Percentiles rank a stretch among this genome's conserved stretches.
phyloP scores from a whole-genome alignment of 352 stramenopile species.

The Globisporangium irregulare region DNA sequence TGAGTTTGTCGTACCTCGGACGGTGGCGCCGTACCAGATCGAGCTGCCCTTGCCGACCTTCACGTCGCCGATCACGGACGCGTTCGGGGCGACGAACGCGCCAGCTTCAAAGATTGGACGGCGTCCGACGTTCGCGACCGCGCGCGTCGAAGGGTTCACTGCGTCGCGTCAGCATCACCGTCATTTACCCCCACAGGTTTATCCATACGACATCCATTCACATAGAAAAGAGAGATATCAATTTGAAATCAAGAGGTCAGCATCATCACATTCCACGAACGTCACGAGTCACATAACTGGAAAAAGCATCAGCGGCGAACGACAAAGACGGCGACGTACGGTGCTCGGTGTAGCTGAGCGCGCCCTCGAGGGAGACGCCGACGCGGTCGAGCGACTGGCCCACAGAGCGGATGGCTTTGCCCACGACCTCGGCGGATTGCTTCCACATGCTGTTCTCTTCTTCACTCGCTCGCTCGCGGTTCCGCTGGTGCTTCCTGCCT shows the following conservation, averaged over 20 bases:
- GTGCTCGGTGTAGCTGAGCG: constrained; percentile 85
- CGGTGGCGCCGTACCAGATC: constrained; percentile 92
- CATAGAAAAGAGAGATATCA: not conserved
- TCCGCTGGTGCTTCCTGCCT: constrained; percentile 20
- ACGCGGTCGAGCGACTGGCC: constrained; percentile 85
- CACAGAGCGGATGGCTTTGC: constrained; percentile 82
- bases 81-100: constrained; percentile 90
- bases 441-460: constrained; percentile 51
- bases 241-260: constrained; percentile 10
- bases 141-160: constrained; percentile 85
- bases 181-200: not conserved
- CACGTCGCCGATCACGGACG: constrained; percentile 92
- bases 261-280: not conserved
- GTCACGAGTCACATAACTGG: not conserved
- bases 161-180: not conserved
- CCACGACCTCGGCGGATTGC: constrained; percentile 59
- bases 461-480: constrained; percentile 29
- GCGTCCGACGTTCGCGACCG: constrained; percentile 70
- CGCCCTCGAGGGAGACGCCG: constrained; percentile 77
- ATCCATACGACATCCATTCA: not conserved
- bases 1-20: constrained; percentile 53
- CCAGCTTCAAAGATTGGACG: constrained; percentile 47
- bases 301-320: not conserved
- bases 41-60: constrained; percentile 88
- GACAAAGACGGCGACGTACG: constrained; percentile 41